Evolutionary conservation across 2,329 filamentous ascomycete species (phyloP).

Genomic region (Cladosporium sp.): DNA sequence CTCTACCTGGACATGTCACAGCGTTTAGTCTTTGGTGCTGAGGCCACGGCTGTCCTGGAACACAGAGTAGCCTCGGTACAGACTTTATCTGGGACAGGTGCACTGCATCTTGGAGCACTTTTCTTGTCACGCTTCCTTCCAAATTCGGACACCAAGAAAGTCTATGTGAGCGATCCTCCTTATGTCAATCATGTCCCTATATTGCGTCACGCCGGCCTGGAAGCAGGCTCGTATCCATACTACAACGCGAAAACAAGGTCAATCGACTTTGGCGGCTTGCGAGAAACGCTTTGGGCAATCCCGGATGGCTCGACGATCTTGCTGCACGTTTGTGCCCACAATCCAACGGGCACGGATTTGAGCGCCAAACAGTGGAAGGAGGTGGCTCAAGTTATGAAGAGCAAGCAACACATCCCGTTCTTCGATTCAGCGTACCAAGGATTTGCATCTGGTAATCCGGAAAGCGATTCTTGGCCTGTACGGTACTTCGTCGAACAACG

Average conservation of each 20-base stretch:
- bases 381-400: slow-evolving; percentile 73
- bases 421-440: slow-evolving; percentile 98
- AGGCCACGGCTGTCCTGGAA: slow-evolving; percentile 78
- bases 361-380: slow-evolving; percentile 92
- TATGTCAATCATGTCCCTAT: slow-evolving; percentile 99
- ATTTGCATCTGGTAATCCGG: slow-evolving; percentile 88
- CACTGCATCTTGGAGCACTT: slow-evolving; percentile 86
- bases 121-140: slow-evolving; percentile 84
- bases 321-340: slow-evolving; percentile 94
- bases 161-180: slow-evolving; percentile 92
- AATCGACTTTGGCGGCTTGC: slow-evolving; percentile 89
- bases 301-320: slow-evolving; percentile 81
- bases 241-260: slow-evolving; percentile 86
- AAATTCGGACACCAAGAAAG: slow-evolving; percentile 62
- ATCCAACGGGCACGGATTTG: slow-evolving; percentile 95
- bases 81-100: slow-evolving; percentile 95
- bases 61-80: slow-evolving; percentile 80
- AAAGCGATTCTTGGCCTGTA: slow-evolving; percentile 82
- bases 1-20: slow-evolving; percentile 86
- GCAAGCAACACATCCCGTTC: slow-evolving; percentile 90
- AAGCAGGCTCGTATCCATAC: slow-evolving; percentile 85
- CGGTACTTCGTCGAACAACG: slow-evolving; percentile 87
- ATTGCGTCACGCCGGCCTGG: slow-evolving; percentile 83
- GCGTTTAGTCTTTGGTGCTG: slow-evolving; percentile 78
- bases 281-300: slow-evolving; percentile 66